Conservation (phyloP, 176 grass and related monocot genomes). For the Rhynchospora tenuis region DNA sequence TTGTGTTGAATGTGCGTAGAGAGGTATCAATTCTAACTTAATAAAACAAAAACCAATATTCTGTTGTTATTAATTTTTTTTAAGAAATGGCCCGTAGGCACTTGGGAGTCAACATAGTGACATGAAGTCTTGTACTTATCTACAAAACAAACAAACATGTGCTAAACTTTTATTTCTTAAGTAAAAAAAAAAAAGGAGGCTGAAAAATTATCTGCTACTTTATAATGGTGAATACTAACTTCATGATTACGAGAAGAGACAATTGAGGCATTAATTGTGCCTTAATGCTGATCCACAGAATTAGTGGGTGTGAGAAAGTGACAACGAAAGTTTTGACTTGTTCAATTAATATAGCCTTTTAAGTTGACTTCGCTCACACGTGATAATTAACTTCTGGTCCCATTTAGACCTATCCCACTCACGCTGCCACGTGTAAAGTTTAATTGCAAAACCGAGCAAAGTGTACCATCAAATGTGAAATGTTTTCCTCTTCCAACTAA, state of each 20-base stretch:
- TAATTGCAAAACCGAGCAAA: background rate
- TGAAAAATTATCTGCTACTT: background rate
- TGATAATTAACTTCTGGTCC: background rate
- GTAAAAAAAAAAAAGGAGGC: background rate
- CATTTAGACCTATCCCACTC: background rate
- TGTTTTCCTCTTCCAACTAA: no score
- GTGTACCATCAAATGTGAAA: background rate
- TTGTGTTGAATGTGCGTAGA: background rate
- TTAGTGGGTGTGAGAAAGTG: conserved; percentile 12
- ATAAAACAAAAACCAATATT: background rate
- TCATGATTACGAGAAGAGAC: conserved; percentile 3
- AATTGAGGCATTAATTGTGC: conserved; percentile 11
- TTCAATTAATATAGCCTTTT: conserved; percentile 8
- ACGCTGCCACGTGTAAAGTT: background rate
- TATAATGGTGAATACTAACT: background rate
- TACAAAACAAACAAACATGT: conserved; percentile 9
- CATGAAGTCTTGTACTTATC: background rate
- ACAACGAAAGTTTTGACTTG: conserved; percentile 19
- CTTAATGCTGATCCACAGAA: conserved; percentile 1
- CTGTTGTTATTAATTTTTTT: background rate
- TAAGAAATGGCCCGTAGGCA: background rate
- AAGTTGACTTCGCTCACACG: conserved; percentile 17
- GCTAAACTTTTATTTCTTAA: background rate
- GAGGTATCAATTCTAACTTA: background rate
- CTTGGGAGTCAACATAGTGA: background rate